A percentile compares a stretch with the other conserved stretches of the same genome.
Evolutionary conservation across 192 early-diverging fungal genomes (phyloP).

Genomic region (Mortierella hygrophila): DNA sequence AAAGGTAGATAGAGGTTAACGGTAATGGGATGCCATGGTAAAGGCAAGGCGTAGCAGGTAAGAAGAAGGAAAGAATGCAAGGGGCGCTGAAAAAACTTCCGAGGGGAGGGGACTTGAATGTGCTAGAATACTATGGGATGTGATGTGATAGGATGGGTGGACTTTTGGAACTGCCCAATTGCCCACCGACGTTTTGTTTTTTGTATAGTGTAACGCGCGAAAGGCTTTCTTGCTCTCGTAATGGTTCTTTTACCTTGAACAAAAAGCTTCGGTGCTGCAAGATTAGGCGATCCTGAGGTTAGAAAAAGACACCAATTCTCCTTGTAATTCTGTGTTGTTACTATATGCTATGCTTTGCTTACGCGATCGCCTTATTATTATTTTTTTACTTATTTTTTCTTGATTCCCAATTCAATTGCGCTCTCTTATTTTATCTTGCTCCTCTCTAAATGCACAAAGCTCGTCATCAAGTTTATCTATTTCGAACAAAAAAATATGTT

Average conservation of each 20-base stretch:
- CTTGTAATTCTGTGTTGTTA: not conserved
- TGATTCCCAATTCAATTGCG: not conserved
- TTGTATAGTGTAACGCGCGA: too few relatives aligned
- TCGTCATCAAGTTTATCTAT: slow-evolving; percentile 4
- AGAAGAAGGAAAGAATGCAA: too few relatives aligned
- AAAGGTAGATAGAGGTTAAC: not conserved
- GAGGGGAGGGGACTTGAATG: not conserved
- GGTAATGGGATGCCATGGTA: not conserved
- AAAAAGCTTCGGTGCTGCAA: not conserved
- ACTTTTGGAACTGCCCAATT: too few relatives aligned
- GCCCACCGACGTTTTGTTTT: too few relatives aligned
- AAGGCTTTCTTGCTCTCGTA: not conserved
- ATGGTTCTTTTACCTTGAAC: not conserved
- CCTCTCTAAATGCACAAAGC: not conserved
- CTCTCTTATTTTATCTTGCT: not conserved
- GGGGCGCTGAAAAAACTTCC: not conserved
- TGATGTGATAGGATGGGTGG: too few relatives aligned
- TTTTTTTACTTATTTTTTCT: not conserved
- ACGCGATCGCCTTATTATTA: too few relatives aligned
- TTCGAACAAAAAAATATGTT: not conserved
- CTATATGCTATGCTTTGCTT: too few relatives aligned
- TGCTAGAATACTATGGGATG: not conserved
- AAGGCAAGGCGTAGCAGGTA: not conserved
- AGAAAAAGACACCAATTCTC: not conserved
- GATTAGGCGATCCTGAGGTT: not conserved